phyloP scores from a whole-genome alignment of 164 flowering plant genomes.

The Annona squamosa region DNA sequence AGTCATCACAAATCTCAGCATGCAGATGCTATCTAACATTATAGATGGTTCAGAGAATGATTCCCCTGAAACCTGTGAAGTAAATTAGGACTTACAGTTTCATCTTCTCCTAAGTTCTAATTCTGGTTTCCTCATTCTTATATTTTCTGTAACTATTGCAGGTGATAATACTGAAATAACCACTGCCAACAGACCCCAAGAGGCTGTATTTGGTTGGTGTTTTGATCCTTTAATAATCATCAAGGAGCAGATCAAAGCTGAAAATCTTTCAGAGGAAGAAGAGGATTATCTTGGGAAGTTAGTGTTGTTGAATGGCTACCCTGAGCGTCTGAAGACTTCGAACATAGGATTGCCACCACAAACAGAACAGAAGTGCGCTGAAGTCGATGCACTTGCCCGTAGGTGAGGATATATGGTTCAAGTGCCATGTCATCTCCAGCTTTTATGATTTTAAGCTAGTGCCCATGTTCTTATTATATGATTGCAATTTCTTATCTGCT shows the following conservation, averaged over 20 bases:
- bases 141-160: slow-evolving; percentile 14
- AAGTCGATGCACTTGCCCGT: slow-evolving; percentile 76
- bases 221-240: slow-evolving; percentile 70
- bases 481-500: neutral
- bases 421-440: neutral
- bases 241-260: slow-evolving; percentile 82
- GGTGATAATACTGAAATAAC: slow-evolving; percentile 72
- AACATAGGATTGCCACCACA: slow-evolving; percentile 40
- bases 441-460: neutral
- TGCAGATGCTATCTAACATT: neutral
- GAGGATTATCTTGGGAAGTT: slow-evolving; percentile 62
- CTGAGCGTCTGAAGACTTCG: slow-evolving; percentile 46
- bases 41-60: neutral
- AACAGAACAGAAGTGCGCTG: slow-evolving; percentile 58
- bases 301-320: slow-evolving; percentile 51
- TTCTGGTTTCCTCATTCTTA: neutral
- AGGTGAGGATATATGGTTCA: slow-evolving; percentile 34
- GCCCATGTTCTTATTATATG: neutral
- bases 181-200: slow-evolving; percentile 62
- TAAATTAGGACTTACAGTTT: neutral
- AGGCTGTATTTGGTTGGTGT: slow-evolving; percentile 72
- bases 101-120: neutral
- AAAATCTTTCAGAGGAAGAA: slow-evolving; percentile 56
- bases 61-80: neutral
- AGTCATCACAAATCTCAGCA: neutral